Conservation (phyloP, 2,329 filamentous ascomycete genomes). For the Trichoderma sp. region DNA sequence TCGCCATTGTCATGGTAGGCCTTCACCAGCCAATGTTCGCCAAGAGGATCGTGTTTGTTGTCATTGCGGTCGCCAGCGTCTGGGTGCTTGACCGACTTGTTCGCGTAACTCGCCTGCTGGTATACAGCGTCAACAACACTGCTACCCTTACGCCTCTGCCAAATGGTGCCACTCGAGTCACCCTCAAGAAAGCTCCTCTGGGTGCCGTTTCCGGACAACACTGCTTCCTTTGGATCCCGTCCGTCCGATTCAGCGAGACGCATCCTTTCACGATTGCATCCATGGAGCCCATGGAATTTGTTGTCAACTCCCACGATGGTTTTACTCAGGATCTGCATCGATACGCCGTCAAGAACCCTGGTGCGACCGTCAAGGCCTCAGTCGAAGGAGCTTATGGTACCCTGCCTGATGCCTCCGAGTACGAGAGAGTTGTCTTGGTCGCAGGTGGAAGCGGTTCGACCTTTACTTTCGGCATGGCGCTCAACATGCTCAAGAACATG, state of each 20-base stretch:
- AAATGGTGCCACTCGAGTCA: constrained; percentile 59
- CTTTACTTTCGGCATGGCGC: constrained; percentile 52
- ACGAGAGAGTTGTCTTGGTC: constrained; percentile 61
- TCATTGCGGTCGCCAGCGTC: constrained; percentile 48
- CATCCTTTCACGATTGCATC: constrained; percentile 67
- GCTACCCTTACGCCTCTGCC: constrained; percentile 59
- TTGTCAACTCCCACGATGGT: constrained; percentile 61
- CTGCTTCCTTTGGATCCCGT: constrained; percentile 67
- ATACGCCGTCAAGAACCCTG: constrained; percentile 55
- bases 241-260: constrained; percentile 59
- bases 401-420: constrained; percentile 54
- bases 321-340: constrained; percentile 61
- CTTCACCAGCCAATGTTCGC: constrained; percentile 56
- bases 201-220: constrained; percentile 60
- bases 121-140: constrained; percentile 54
- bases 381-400: constrained; percentile 64
- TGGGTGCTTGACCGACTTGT: constrained; percentile 58
- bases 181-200: constrained; percentile 53
- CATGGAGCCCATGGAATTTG: constrained; percentile 58
- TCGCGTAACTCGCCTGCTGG: constrained; percentile 48
- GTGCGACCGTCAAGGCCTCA: constrained; percentile 53
- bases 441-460: constrained; percentile 65
- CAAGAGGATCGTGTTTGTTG: constrained; percentile 49
- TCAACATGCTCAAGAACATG: constrained; percentile 42
- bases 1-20: constrained; percentile 52